A percentile compares a stretch with the other conserved stretches of the same genome.
Evolutionary conservation across 1,139 yeast genomes (phyloP).

Genomic region (Suhomyces panamericanus): DNA sequence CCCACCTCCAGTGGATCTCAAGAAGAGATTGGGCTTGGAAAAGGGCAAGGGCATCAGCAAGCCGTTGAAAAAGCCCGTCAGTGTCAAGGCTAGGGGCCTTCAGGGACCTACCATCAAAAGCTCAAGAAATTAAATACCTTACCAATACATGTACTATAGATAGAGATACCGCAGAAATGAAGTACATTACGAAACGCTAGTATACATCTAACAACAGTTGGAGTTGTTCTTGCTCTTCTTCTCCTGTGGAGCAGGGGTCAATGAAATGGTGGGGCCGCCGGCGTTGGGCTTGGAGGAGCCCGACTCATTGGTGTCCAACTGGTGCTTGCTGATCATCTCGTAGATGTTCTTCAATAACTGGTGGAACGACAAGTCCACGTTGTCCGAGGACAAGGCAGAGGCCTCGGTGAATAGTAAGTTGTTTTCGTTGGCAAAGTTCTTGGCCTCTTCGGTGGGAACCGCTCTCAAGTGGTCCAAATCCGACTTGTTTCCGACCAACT

Average conservation of each 20-base stretch:
- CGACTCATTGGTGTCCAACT: slow-evolving; percentile 69
- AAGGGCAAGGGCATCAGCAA: slow-evolving; percentile 48
- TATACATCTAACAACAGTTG: slow-evolving; percentile 56
- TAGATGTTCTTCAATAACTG: slow-evolving; percentile 89
- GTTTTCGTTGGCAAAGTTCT: slow-evolving; percentile 91
- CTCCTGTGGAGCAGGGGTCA: slow-evolving; percentile 92
- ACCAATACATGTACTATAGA: slow-evolving; percentile 4
- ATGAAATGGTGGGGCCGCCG: slow-evolving; percentile 85
- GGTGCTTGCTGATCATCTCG: slow-evolving; percentile 87
- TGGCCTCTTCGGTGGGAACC: slow-evolving; percentile 97
- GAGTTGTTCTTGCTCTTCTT: slow-evolving; percentile 59
- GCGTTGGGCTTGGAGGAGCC: slow-evolving; percentile 50
- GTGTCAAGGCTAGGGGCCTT: slow-evolving; percentile 13
- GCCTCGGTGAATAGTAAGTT: slow-evolving; percentile 93
- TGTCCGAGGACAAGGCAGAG: slow-evolving; percentile 92
- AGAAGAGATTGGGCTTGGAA: slow-evolving; percentile 41
- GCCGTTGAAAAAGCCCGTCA: slow-evolving; percentile 35
- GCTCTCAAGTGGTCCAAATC: slow-evolving; percentile 96
- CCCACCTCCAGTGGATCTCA: slow-evolving; percentile 60
- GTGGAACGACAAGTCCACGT: slow-evolving; percentile 92
- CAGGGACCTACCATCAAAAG: slow-evolving; percentile 17
- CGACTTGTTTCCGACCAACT: slow-evolving; percentile 91
- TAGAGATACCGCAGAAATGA: slow-evolving; percentile 1
- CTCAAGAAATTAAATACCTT: slow-evolving; percentile 1
- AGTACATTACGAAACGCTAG: slow-evolving; percentile 5